Percentiles rank a stretch among this genome's conserved stretches.
These are phyloP conservation scores for Boletus insuetus DNA, from an alignment of 768 basidiomycete species.

Conservation along the genomic window DNA sequence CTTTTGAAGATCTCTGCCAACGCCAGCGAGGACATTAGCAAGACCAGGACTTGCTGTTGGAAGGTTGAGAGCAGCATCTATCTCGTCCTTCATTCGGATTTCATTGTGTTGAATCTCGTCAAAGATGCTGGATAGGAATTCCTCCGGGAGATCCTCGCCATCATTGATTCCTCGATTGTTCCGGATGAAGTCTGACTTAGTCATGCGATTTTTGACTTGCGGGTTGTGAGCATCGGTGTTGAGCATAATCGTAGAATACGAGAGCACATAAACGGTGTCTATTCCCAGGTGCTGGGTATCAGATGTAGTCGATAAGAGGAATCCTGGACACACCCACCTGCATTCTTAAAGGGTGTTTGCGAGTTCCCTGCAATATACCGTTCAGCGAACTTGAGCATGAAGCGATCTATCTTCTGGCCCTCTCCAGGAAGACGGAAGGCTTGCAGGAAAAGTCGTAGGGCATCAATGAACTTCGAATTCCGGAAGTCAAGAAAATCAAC, in stretches of 20 bases:
- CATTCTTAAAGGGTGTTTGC: slow-evolving; percentile 86
- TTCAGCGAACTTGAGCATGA: slow-evolving; percentile 98
- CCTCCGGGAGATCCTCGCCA: slow-evolving; percentile 81
- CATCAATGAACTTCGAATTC: slow-evolving; percentile 80
- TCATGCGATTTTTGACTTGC: slow-evolving; percentile 93
- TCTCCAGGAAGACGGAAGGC: slow-evolving; percentile 97
- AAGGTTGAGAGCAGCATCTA: slow-evolving; percentile 53
- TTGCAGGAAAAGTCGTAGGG: slow-evolving; percentile 87
- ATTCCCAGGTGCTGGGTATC: not conserved
- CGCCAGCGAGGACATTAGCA: slow-evolving; percentile 78
- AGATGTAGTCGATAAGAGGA: slow-evolving; percentile 3
- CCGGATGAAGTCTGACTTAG: slow-evolving; percentile 84
- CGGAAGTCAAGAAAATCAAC: slow-evolving; percentile 90
- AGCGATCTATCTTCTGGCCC: slow-evolving; percentile 97
- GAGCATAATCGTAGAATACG: slow-evolving; percentile 93
- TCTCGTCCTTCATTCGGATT: slow-evolving; percentile 98
- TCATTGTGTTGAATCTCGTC: slow-evolving; percentile 92
- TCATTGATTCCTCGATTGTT: slow-evolving; percentile 99
- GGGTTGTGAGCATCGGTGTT: slow-evolving; percentile 98
- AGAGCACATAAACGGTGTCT: slow-evolving; percentile 94
- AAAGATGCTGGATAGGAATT: slow-evolving; percentile 72
- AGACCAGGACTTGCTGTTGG: slow-evolving; percentile 62
- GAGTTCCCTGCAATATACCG: slow-evolving; percentile 89
- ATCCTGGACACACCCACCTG: slow-evolving; percentile 53
- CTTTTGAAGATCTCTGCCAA: slow-evolving; percentile 91